Percentiles rank a stretch among this genome's conserved stretches.
Evolutionary conservation across 106 monocot genomes (phyloP).

Genomic region (Dioscorea alata): DNA sequence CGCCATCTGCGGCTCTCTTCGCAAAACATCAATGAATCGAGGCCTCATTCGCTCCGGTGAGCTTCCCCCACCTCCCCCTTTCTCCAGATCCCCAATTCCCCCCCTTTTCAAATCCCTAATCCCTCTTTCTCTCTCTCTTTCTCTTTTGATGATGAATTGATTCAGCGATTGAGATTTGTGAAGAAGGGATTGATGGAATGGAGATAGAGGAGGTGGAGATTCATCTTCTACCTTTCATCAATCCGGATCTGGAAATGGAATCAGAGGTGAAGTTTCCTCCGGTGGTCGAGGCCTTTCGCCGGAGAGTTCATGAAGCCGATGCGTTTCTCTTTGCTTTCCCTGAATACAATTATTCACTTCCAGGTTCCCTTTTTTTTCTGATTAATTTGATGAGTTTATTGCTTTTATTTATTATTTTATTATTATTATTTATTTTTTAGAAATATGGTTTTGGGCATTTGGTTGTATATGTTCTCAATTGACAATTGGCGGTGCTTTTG

Average conservation of each 20-base stretch:
- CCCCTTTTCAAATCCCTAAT: background rate
- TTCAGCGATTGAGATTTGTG: slow-evolving; percentile 42
- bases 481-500: background rate
- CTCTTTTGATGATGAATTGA: background rate
- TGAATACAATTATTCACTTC: slow-evolving; percentile 65
- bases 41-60: slow-evolving; percentile 14
- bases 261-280: slow-evolving; percentile 38
- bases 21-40: slow-evolving; percentile 9
- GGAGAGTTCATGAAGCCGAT: slow-evolving; percentile 50
- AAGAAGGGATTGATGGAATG: slow-evolving; percentile 32
- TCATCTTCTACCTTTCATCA: slow-evolving; percentile 42
- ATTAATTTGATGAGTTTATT: too few relatives aligned
- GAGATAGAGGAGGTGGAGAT: slow-evolving; percentile 50
- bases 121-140: background rate
- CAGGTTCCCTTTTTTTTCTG: slow-evolving; percentile 27
- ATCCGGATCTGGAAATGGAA: slow-evolving; percentile 75
- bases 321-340: slow-evolving; percentile 60
- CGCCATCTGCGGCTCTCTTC: slow-evolving; percentile 14
- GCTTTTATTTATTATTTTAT: too few relatives aligned
- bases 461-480: background rate
- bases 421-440: too few relatives aligned
- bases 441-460: too few relatives aligned
- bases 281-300: slow-evolving; percentile 49
- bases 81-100: background rate
- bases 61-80: too few relatives aligned